Evolutionary conservation across 371 early-diverging fungal species (phyloP).

Genomic region (Mortierella sp.): DNA sequence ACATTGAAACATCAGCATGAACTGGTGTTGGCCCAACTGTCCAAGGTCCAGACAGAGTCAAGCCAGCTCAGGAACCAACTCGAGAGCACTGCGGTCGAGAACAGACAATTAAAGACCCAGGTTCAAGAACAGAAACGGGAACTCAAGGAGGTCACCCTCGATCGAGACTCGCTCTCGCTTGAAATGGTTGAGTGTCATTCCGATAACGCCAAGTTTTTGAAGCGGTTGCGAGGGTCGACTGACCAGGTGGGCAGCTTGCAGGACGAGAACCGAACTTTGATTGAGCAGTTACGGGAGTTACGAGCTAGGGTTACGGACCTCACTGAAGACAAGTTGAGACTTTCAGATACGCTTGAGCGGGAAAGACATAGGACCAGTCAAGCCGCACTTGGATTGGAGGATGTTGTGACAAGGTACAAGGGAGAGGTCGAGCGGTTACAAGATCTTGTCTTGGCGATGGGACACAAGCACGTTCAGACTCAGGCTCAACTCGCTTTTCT

Average conservation of each 20-base stretch:
- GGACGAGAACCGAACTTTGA: slow-evolving; percentile 44
- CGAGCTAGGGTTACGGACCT: slow-evolving; percentile 26
- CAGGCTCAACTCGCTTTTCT: slow-evolving; percentile 29
- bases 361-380: slow-evolving; percentile 29
- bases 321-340: slow-evolving; percentile 12
- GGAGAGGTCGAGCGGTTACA: slow-evolving; percentile 38
- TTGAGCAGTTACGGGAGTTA: slow-evolving; percentile 40
- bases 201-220: slow-evolving; percentile 48
- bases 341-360: slow-evolving; percentile 18
- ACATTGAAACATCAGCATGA: slow-evolving; percentile 43
- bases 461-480: slow-evolving; percentile 33
- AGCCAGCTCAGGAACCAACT: not conserved
- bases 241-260: slow-evolving; percentile 37
- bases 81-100: slow-evolving; percentile 11
- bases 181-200: slow-evolving; percentile 46
- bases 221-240: slow-evolving; percentile 27
- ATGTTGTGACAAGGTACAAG: slow-evolving; percentile 32
- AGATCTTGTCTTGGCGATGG: slow-evolving; percentile 41
- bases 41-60: slow-evolving; percentile 22
- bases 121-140: slow-evolving; percentile 21
- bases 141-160: slow-evolving; percentile 33
- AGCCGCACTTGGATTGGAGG: slow-evolving; percentile 28
- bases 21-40: slow-evolving; percentile 21
- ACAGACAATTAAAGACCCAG: slow-evolving; percentile 21
- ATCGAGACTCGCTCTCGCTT: slow-evolving; percentile 46